A percentile compares a stretch with the other conserved stretches of the same genome.
phyloP scores from a whole-genome alignment of 345 rosid genomes.

The Gossypium anomalum region DNA sequence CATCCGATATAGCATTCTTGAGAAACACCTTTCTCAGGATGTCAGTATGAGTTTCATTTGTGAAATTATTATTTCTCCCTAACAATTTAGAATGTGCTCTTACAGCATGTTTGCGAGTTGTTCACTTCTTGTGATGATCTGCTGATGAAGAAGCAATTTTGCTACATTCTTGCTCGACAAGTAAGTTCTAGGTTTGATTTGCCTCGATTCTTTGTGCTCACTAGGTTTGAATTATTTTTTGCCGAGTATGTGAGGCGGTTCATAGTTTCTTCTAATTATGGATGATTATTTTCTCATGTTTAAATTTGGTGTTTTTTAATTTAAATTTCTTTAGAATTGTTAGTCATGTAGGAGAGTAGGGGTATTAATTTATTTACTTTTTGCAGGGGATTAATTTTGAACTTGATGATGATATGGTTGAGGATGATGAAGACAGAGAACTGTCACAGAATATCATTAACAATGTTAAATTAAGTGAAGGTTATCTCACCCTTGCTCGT shows the following conservation, averaged over 20 bases:
- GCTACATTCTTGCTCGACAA: slow-evolving; percentile 86
- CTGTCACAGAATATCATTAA: slow-evolving; percentile 75
- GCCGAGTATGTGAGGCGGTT: not conserved
- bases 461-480: slow-evolving; percentile 73
- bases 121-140: slow-evolving; percentile 70
- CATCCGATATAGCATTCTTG: not conserved
- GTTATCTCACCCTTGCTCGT: slow-evolving; percentile 91
- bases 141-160: slow-evolving; percentile 73
- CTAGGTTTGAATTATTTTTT: not conserved
- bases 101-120: slow-evolving; percentile 75
- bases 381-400: slow-evolving; percentile 66
- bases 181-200: slow-evolving; percentile 41
- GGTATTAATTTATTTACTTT: not conserved
- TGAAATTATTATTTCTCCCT: not conserved
- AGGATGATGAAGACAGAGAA: slow-evolving; percentile 64
- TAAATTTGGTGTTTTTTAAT: not conserved
- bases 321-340: not conserved
- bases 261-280: not conserved
- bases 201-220: not conserved
- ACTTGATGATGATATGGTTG: slow-evolving; percentile 65
- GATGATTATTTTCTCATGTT: not conserved
- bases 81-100: slow-evolving; percentile 22
- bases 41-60: not conserved
- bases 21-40: not conserved
- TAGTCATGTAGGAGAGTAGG: not conserved